These are phyloP conservation scores for Pseudogymnoascus sp. DNA, from an alignment of 2,329 filamentous ascomycete genomes.

Conservation along the genomic window DNA sequence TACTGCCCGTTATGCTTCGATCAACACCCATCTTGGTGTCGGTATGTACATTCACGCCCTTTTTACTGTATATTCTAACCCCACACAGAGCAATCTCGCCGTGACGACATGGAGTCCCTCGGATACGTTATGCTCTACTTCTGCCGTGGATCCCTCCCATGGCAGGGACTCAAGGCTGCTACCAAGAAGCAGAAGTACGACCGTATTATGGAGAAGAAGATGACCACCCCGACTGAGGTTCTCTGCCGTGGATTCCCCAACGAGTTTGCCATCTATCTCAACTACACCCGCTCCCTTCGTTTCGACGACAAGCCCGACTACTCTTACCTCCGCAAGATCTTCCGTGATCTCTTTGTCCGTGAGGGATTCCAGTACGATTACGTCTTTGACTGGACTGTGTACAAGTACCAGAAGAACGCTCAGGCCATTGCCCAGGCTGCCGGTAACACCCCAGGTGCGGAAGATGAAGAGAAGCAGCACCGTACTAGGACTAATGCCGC, in stretches of 20 bases:
- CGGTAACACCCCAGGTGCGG: slow-evolving; percentile 56
- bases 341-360: slow-evolving; percentile 97
- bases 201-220: slow-evolving; percentile 99
- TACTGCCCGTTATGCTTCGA: slow-evolving; percentile 95
- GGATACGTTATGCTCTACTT: slow-evolving; percentile 99
- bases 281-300: slow-evolving; percentile 96
- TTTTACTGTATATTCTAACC: slow-evolving; percentile 24
- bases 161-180: slow-evolving; percentile 97
- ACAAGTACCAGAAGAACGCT: slow-evolving; percentile 99
- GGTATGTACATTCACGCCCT: slow-evolving; percentile 44
- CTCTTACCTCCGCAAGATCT: slow-evolving; percentile 99
- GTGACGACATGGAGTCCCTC: slow-evolving; percentile 98
- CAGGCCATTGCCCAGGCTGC: slow-evolving; percentile 85
- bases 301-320: slow-evolving; percentile 99
- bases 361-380: slow-evolving; percentile 99
- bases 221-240: slow-evolving; percentile 97
- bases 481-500: slow-evolving; percentile 60
- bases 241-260: slow-evolving; percentile 99
- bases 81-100: slow-evolving; percentile 79
- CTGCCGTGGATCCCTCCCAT: slow-evolving; percentile 95
- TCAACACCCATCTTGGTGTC: slow-evolving; percentile 97
- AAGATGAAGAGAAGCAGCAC: slow-evolving; percentile 70
- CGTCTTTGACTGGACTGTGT: slow-evolving; percentile 99
- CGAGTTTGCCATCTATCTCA: slow-evolving; percentile 98
- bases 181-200: slow-evolving; percentile 99